Conservation (phyloP, 1,139 yeast species). For the Sugiyamaella grinbergsii region DNA sequence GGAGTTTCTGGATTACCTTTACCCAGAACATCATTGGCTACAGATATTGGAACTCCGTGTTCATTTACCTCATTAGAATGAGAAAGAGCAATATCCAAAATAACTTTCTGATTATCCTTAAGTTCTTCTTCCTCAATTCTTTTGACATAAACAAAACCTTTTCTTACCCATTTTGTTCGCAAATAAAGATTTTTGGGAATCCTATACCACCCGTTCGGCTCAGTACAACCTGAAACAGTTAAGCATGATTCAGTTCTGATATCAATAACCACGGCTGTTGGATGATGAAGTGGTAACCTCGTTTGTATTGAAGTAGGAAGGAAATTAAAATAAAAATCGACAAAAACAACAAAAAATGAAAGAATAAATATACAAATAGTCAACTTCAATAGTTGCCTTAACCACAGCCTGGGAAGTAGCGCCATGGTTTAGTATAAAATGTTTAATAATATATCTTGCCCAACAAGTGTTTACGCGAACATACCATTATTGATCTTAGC, state of each 20-base stretch:
- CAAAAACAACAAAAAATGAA: conserved; percentile 30
- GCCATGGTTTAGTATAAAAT: conserved; percentile 10
- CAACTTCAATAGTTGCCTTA: conserved; percentile 36
- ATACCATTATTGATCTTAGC: no score
- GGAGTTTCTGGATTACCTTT: not conserved
- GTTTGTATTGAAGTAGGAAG: conserved; percentile 40
- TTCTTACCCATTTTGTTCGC: conserved; percentile 38
- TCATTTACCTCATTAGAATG: conserved; percentile 20
- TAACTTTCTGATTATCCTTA: conserved; percentile 32
- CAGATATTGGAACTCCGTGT: conserved; percentile 30
- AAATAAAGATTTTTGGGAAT: conserved; percentile 43
- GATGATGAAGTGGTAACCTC: conserved; percentile 35
- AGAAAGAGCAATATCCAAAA: conserved; percentile 37
- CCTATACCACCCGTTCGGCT: conserved; percentile 38
- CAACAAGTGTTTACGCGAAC: no score
- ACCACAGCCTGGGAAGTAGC: conserved; percentile 36
- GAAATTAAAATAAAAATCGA: conserved; percentile 39
- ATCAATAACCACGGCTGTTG: conserved; percentile 40
- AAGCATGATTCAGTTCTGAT: conserved; percentile 38
- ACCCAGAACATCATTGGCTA: conserved; percentile 24
- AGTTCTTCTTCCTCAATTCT: conserved; percentile 36
- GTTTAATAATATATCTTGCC: not conserved
- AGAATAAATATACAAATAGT: conserved; percentile 29
- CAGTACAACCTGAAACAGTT: conserved; percentile 34
- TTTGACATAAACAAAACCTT: conserved; percentile 37